phyloP scores from a whole-genome alignment of 805 yeast genomes.

The Ogataea methanolica region DNA sequence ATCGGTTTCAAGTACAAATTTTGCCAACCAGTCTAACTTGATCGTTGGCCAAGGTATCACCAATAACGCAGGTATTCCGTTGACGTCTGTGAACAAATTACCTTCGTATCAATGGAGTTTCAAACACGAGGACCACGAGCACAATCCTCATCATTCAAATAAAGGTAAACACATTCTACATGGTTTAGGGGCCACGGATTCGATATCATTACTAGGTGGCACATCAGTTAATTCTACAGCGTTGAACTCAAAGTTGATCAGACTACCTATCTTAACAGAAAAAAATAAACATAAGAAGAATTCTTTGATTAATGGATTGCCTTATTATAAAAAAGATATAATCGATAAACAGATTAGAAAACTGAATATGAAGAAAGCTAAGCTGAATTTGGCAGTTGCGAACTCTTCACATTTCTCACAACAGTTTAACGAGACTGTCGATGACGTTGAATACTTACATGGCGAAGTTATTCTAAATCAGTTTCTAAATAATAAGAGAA shows the following conservation, averaged over 20 bases:
- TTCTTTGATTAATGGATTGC: conserved; percentile 37
- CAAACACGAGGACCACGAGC: conserved; percentile 28
- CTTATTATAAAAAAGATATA: conserved; percentile 32
- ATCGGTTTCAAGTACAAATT: conserved; percentile 10
- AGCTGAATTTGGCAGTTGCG: conserved; percentile 20
- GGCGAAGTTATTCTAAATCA: conserved; percentile 43
- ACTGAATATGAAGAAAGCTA: conserved; percentile 26
- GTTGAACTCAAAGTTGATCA: conserved; percentile 23
- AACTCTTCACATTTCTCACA: conserved; percentile 27
- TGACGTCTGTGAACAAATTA: conserved; percentile 26
- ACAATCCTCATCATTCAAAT: conserved; percentile 11
- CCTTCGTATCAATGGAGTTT: conserved; percentile 32
- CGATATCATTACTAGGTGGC: conserved; percentile 26
- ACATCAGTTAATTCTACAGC: conserved; percentile 20
- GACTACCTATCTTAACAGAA: conserved; percentile 23
- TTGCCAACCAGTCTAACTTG: conserved; percentile 15
- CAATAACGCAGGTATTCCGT: conserved; percentile 29
- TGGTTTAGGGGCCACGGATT: conserved; percentile 21
- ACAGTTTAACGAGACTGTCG: conserved; percentile 31
- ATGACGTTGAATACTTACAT: conserved; percentile 45
- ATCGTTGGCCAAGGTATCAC: conserved; percentile 33
- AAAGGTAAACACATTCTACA: conserved; percentile 23
- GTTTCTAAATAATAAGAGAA: conserved; percentile 38
- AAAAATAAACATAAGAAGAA: conserved; percentile 13
- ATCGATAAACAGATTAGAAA: conserved; percentile 21